Evolutionary conservation across 352 stramenopile genomes (phyloP).

Genomic region (Lagenidium sp.): DNA sequence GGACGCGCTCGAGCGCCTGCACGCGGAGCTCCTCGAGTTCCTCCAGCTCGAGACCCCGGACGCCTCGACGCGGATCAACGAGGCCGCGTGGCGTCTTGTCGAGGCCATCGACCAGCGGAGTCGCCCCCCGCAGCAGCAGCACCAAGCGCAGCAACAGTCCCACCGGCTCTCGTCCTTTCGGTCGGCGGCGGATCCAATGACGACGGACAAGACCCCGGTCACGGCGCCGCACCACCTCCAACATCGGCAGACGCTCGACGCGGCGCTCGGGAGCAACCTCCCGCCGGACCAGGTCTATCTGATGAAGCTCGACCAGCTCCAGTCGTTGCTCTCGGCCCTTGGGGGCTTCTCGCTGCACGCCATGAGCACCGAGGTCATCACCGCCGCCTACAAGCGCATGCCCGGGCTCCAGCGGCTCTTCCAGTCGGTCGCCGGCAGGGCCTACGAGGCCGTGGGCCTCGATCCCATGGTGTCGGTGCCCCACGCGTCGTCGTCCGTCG

Average conservation of each 20-base stretch:
- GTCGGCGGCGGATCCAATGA: not conserved
- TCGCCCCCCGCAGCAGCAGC: constrained; percentile 10
- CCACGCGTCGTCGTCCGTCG: not conserved
- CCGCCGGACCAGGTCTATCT: constrained; percentile 49
- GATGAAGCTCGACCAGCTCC: constrained; percentile 56
- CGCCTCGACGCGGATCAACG: constrained; percentile 11
- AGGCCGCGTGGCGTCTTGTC: constrained; percentile 41
- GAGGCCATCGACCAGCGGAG: constrained; percentile 31
- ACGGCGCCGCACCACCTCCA: not conserved
- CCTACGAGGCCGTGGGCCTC: constrained; percentile 30
- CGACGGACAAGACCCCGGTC: not conserved
- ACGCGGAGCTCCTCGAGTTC: constrained; percentile 37
- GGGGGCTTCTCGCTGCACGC: constrained; percentile 24
- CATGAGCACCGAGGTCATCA: constrained; percentile 48
- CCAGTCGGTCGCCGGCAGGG: constrained; percentile 20
- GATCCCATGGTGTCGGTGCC: constrained; percentile 4
- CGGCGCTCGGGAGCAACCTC: constrained; percentile 8
- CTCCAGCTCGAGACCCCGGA: constrained; percentile 30
- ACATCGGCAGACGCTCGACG: not conserved
- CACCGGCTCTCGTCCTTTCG: constrained; percentile 1
- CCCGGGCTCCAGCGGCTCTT: constrained; percentile 35
- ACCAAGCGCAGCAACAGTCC: not conserved
- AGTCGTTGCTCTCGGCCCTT: constrained; percentile 34
- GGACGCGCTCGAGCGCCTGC: constrained; percentile 27
- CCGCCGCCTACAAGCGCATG: constrained; percentile 35